These are phyloP conservation scores for Saccharomycopsis sp. DNA, from an alignment of 805 yeast genomes.

Conservation along the genomic window DNA sequence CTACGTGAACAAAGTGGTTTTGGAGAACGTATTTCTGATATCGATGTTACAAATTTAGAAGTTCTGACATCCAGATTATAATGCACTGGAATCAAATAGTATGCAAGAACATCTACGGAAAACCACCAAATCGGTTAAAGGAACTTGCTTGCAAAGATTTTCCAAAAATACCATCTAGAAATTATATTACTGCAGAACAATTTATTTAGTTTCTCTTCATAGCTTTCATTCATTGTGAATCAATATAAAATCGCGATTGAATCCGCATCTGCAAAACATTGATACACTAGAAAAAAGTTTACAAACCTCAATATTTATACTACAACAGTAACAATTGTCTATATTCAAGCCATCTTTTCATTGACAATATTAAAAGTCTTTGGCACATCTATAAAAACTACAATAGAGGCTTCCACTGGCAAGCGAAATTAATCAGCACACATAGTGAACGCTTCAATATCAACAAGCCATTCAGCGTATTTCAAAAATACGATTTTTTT, in stretches of 20 bases:
- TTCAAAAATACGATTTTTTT: background rate
- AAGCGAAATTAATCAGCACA: too few relatives aligned
- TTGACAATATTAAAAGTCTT: too few relatives aligned
- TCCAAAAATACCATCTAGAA: background rate
- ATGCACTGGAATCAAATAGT: too few relatives aligned
- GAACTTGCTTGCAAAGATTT: too few relatives aligned
- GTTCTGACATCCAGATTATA: background rate
- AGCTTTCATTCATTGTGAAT: too few relatives aligned
- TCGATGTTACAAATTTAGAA: background rate
- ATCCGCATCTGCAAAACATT: background rate
- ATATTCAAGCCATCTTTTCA: too few relatives aligned
- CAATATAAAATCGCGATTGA: background rate
- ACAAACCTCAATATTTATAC: too few relatives aligned
- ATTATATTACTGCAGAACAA: background rate
- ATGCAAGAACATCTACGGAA: background rate
- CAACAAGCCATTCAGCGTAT: background rate
- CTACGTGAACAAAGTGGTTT: background rate
- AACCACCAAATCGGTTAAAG: background rate
- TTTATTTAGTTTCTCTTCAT: background rate
- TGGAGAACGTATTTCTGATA: background rate
- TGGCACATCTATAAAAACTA: too few relatives aligned
- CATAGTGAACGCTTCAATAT: background rate
- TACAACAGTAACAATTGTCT: too few relatives aligned
- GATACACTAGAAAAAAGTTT: too few relatives aligned
- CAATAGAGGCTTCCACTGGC: too few relatives aligned